Evolutionary conservation across 1,284 basidiomycete species (phyloP).

Genomic region (Cutaneotrichosporon dermatis): DNA sequence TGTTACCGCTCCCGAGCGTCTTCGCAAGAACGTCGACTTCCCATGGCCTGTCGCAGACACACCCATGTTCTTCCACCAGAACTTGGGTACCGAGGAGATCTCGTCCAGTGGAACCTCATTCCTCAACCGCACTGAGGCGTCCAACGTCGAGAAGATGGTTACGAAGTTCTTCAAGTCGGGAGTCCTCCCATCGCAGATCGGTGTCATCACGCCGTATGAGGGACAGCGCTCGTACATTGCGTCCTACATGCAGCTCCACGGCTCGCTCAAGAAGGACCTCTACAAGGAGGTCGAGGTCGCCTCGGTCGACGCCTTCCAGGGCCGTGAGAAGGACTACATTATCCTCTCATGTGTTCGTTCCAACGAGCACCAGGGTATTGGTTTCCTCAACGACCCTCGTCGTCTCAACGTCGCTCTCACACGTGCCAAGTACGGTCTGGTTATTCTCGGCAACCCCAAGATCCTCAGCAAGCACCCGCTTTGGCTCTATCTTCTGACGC

Average conservation of each 20-base stretch:
- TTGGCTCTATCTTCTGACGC: slow-evolving; percentile 96
- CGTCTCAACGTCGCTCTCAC: slow-evolving; percentile 96
- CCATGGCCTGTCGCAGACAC: slow-evolving; percentile 98
- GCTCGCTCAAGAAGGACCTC: slow-evolving; percentile 93
- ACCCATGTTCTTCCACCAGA: slow-evolving; percentile 99
- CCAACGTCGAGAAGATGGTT: slow-evolving; percentile 98
- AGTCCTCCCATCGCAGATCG: slow-evolving; percentile 90
- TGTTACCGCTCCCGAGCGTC: slow-evolving; percentile 93
- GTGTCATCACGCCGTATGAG: slow-evolving; percentile 98
- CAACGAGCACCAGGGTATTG: slow-evolving; percentile 99
- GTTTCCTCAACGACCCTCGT: slow-evolving; percentile 96
- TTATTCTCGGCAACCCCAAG: slow-evolving; percentile 97
- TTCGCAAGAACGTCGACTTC: slow-evolving; percentile 97
- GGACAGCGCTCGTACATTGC: slow-evolving; percentile 98
- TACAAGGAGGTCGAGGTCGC: slow-evolving; percentile 99
- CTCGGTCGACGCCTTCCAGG: slow-evolving; percentile 98
- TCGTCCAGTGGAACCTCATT: slow-evolving; percentile 97
- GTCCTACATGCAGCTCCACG: slow-evolving; percentile 99
- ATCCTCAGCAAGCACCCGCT: slow-evolving; percentile 98
- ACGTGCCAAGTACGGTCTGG: slow-evolving; percentile 94
- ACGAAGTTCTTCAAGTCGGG: slow-evolving; percentile 99
- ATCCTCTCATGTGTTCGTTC: slow-evolving; percentile 98
- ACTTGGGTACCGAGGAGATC: slow-evolving; percentile 97
- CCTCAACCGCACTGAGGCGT: slow-evolving; percentile 96
- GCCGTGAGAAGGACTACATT: slow-evolving; percentile 99